A percentile compares a stretch with the other conserved stretches of the same genome.
phyloP scores from a whole-genome alignment of 2,329 filamentous ascomycete species.

The Phyllosticta paracitricarpa region DNA sequence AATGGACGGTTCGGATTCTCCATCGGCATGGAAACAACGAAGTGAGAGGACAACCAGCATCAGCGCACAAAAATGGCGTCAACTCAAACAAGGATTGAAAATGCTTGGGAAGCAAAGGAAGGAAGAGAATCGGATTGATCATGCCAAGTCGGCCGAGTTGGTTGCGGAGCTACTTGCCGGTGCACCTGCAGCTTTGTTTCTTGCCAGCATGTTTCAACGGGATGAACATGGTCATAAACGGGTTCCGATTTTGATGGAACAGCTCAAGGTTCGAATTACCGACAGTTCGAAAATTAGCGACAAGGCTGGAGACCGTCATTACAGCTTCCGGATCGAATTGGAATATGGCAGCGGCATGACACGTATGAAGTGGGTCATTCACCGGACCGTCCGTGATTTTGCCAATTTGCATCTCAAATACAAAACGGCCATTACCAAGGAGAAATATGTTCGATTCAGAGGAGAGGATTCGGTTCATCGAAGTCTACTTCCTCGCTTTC shows the following conservation, averaged over 20 bases:
- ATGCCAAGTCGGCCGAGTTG: slow-evolving; percentile 88
- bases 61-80: slow-evolving; percentile 75
- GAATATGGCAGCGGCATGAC: slow-evolving; percentile 95
- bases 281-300: slow-evolving; percentile 65
- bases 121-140: slow-evolving; percentile 76
- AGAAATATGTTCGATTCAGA: slow-evolving; percentile 66
- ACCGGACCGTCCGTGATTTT: slow-evolving; percentile 79
- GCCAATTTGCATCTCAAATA: slow-evolving; percentile 89
- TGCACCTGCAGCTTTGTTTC: slow-evolving; percentile 82
- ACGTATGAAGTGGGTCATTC: slow-evolving; percentile 92
- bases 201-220: slow-evolving; percentile 95
- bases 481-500: slow-evolving; percentile 81
- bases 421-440: slow-evolving; percentile 74
- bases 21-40: slow-evolving; percentile 34
- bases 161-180: slow-evolving; percentile 92
- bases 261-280: slow-evolving; percentile 78
- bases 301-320: slow-evolving; percentile 54
- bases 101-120: slow-evolving; percentile 68
- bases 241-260: slow-evolving; percentile 89
- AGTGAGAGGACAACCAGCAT: slow-evolving; percentile 37
- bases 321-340: slow-evolving; percentile 81
- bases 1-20: slow-evolving; percentile 27
- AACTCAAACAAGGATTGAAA: slow-evolving; percentile 83
- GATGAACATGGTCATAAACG: slow-evolving; percentile 93
- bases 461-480: slow-evolving; percentile 51